Evolutionary conservation across 2,329 filamentous ascomycete species (phyloP).

Genomic region (Pseudogymnoascus sp.): DNA sequence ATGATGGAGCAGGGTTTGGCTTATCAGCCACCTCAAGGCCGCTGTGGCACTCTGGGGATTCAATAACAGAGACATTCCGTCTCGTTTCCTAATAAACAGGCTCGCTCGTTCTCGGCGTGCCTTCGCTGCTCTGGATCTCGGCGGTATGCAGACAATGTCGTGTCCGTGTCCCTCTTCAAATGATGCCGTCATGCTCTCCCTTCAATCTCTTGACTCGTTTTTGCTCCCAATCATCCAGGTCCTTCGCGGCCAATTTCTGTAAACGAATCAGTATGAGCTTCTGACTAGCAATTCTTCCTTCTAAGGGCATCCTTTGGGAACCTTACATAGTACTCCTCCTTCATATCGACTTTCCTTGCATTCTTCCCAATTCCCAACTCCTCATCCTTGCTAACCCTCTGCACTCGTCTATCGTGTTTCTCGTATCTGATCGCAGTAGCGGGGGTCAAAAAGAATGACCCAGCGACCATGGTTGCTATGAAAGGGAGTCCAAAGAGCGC

Average conservation of each 20-base stretch:
- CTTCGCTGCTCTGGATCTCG: not conserved
- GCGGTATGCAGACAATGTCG: not conserved
- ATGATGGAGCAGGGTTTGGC: not conserved
- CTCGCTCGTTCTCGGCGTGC: not conserved
- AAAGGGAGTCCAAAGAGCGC: conserved; percentile 91
- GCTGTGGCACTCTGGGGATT: not conserved
- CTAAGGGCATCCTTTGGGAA: not conserved
- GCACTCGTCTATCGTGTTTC: conserved; percentile 81
- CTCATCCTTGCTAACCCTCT: conserved; percentile 78
- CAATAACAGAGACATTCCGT: not conserved
- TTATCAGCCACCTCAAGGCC: not conserved
- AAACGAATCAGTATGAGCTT: conserved; percentile 14
- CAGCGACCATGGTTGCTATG: conserved; percentile 78
- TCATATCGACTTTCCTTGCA: conserved; percentile 67
- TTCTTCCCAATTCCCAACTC: conserved; percentile 71
- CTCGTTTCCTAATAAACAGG: not conserved
- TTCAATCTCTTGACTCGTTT: conserved; percentile 84
- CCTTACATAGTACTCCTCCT: conserved; percentile 81
- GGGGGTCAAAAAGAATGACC: conserved; percentile 89
- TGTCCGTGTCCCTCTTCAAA: not conserved
- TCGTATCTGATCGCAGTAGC: conserved; percentile 93
- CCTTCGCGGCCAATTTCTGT: conserved; percentile 76
- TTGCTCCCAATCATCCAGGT: conserved; percentile 94
- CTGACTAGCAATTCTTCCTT: not conserved
- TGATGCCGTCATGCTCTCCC: conserved; percentile 79